Evolutionary conservation across 805 yeast genomes (phyloP).

Genomic region (Yamadazyma nakazawae): DNA sequence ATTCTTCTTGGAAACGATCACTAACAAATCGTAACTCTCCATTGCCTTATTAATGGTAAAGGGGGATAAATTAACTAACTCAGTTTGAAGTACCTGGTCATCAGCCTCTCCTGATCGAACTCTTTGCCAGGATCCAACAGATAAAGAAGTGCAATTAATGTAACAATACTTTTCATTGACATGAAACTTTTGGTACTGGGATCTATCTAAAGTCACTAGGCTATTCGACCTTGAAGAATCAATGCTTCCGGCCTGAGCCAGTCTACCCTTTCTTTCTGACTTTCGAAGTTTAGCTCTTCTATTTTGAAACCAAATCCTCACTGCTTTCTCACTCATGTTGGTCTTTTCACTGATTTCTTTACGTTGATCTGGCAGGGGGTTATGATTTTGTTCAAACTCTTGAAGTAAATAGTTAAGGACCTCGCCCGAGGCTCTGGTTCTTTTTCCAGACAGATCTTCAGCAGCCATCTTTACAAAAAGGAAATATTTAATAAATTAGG

Average conservation of each 20-base stretch:
- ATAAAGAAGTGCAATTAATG: conserved; percentile 62
- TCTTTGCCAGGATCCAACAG: conserved; percentile 82
- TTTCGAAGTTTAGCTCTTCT: conserved; percentile 76
- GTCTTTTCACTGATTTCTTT: conserved; percentile 67
- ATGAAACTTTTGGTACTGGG: conserved; percentile 26
- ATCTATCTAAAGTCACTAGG: conserved; percentile 9
- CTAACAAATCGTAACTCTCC: conserved; percentile 66
- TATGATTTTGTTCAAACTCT: conserved; percentile 70
- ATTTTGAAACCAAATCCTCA: conserved; percentile 91
- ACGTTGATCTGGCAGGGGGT: conserved; percentile 71
- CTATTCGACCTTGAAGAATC: conserved; percentile 25
- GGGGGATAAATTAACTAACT: conserved; percentile 64
- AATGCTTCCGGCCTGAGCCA: conserved; percentile 14
- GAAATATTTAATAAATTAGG: too few species aligned
- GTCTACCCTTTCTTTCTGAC: conserved; percentile 47
- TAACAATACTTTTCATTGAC: conserved; percentile 64
- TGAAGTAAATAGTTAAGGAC: conserved; percentile 63
- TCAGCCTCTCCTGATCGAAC: conserved; percentile 59
- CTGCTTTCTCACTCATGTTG: conserved; percentile 83
- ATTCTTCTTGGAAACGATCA: conserved; percentile 68
- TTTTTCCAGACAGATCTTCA: conserved; percentile 13
- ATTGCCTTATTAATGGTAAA: conserved; percentile 58
- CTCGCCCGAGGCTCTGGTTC: conserved; percentile 79
- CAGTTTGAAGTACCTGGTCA: conserved; percentile 38
- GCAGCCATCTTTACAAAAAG: not conserved